Percentiles rank a stretch among this genome's conserved stretches.
Evolutionary conservation across 139 green algal genomes (phyloP).

Genomic region (Deuterostichococcus epilithicus): DNA sequence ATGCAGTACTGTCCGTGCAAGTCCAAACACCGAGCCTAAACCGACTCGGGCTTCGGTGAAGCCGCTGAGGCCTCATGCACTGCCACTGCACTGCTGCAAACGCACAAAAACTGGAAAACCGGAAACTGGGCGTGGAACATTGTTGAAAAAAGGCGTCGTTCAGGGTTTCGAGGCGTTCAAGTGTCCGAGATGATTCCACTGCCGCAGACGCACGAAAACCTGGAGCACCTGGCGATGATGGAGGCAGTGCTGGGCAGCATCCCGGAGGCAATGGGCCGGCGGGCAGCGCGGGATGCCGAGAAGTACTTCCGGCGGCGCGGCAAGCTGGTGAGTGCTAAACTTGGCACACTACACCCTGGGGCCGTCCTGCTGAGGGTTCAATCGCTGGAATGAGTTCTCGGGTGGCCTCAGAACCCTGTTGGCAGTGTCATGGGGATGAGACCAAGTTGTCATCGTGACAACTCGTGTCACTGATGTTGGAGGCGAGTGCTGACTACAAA

Average conservation of each 20-base stretch:
- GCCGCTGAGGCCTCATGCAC: no score
- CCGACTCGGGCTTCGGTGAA: no score
- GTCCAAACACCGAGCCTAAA: no score
- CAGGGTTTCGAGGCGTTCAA: no score
- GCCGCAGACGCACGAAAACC: conserved; percentile 92
- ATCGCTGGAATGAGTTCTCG: not conserved
- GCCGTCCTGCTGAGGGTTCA: not conserved
- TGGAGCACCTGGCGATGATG: conserved; percentile 99
- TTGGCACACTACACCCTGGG: not conserved
- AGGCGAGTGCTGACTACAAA: no score
- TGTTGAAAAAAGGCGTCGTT: no score
- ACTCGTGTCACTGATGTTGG: no score
- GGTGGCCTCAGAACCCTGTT: not conserved
- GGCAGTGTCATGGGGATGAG: not conserved
- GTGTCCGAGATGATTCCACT: not conserved
- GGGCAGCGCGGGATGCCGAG: conserved; percentile 17
- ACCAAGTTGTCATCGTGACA: conserved; percentile 3
- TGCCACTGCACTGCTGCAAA: no score
- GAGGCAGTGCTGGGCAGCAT: conserved; percentile 80
- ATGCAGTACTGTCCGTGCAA: no score
- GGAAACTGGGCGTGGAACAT: no score
- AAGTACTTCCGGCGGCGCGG: conserved; percentile 12
- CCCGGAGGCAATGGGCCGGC: conserved; percentile 38
- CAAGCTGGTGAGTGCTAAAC: not conserved
- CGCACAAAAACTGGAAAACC: no score